phyloP scores from a whole-genome alignment of 2,329 filamentous ascomycete species.

The Apiospora saccharicola region DNA sequence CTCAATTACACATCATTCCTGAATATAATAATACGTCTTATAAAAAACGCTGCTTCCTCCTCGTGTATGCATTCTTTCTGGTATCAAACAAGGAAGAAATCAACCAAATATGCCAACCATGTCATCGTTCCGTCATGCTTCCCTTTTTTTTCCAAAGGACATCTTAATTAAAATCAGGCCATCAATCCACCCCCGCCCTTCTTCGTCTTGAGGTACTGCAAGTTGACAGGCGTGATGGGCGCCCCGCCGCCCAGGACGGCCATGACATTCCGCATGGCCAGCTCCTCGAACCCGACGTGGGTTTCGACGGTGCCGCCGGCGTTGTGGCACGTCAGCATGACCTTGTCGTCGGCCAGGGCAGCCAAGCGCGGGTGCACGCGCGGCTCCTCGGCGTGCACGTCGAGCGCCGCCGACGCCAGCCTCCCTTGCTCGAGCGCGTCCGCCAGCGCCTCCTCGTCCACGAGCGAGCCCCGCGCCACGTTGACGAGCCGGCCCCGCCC shows the following conservation, averaged over 20 bases:
- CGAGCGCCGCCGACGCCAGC: constrained; percentile 63
- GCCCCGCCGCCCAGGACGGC: constrained; percentile 60
- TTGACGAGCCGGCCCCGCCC: constrained; percentile 68
- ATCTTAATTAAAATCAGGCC: background rate
- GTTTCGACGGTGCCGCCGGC: constrained; percentile 73
- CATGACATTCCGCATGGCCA: constrained; percentile 72
- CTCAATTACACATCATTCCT: background rate
- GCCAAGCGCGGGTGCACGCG: constrained; percentile 55
- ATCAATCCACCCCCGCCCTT: background rate
- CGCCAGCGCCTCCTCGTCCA: constrained; percentile 70
- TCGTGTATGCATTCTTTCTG: background rate
- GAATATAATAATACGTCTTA: background rate
- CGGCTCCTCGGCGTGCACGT: constrained; percentile 71
- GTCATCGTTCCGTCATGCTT: background rate
- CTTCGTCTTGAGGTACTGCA: constrained; percentile 48
- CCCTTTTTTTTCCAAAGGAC: background rate
- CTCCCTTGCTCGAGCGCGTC: constrained; percentile 61
- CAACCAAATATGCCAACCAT: background rate
- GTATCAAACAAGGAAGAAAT: background rate
- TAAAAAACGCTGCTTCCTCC: constrained; percentile 3
- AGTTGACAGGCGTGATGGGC: constrained; percentile 68
- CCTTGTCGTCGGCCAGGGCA: constrained; percentile 50
- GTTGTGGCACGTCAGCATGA: constrained; percentile 71
- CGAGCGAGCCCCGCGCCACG: constrained; percentile 68
- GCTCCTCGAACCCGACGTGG: constrained; percentile 69